Conservation (phyloP, 169 alveolate species). For the Plasmodium vivax region DNA sequence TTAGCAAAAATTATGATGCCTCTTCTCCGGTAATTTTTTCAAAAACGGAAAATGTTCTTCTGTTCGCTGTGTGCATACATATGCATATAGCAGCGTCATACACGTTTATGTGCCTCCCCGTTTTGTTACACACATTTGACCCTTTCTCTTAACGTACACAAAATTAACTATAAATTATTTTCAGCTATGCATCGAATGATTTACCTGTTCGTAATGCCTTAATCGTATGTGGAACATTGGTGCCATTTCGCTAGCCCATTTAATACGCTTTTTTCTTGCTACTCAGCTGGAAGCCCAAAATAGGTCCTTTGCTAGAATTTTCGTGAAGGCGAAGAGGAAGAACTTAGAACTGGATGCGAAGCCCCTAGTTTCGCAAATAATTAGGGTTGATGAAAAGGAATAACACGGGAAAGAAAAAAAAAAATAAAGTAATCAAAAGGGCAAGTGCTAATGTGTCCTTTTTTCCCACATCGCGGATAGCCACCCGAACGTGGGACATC, state of each 20-base stretch:
- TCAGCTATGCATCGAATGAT: not conserved
- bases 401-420: not conserved
- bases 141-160: not conserved
- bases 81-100: not conserved
- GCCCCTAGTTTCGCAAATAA: constrained; percentile 68
- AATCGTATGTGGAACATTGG: not conserved
- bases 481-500: not conserved
- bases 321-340: constrained; percentile 73
- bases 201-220: not conserved
- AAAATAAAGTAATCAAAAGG: not conserved
- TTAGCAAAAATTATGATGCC: constrained; percentile 52
- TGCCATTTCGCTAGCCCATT: not conserved
- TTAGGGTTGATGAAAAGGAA: constrained; percentile 56
- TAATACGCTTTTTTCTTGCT: not conserved
- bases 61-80: not conserved
- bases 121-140: not conserved
- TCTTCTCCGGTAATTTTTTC: constrained; percentile 71
- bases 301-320: constrained; percentile 41
- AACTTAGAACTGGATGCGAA: constrained; percentile 51
- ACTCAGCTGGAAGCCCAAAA: constrained; percentile 75
- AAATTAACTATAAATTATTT: not conserved
- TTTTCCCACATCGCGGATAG: not conserved
- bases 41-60: not conserved
- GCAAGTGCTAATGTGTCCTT: not conserved
- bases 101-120: not conserved